Base-by-base conservation (phyloP, 2,329 filamentous ascomycete genomes). In the Venturia asperata region DNA sequence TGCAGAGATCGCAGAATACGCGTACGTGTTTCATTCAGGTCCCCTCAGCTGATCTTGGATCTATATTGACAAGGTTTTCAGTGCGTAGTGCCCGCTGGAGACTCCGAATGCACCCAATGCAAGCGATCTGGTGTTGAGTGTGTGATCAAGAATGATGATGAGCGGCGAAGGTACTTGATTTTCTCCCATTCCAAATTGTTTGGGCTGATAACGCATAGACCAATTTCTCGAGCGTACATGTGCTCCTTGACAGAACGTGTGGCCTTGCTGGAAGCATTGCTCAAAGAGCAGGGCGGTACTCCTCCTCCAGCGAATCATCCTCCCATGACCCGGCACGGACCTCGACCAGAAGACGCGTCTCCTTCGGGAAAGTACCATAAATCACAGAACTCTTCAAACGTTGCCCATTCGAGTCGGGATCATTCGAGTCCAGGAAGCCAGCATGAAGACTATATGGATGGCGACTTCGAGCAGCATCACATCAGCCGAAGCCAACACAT, bases 151-250 rank as follows among this genome's bases (percentile, higher is more conserved):
- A 82, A 84, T 68, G 82, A 84, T 67, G 82, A 85, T 70, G 82
- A 85, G 70, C 74, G 82, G 52, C 74, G 82, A 72, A 76, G 81
- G 82, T 83, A 70, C 49, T 77, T 73, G 10, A 62, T 27, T 30
- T 24, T 43, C 17, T n/a, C 27, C 1, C 19, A 45, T 17, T 62
- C 24, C 13, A 49, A 27, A 19, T 37, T 47, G 49, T 11, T 42
- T 55, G 37, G 56, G 39, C 27, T 66, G 64, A 64, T 70, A 68
- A 13, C 64, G 42, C 63, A 39, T 56, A 84, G 82, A 45, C 82
- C 82, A 9, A 83, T 84, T 42, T 84, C 82, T 24, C 81, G 83
- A 70, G 82, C 82, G 64, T 85, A 84, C 71, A 83, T 83, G 78
- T 81, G 79, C 49, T 84, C 81, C 1, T 74, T 85, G 13, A 82